Percentiles rank a stretch among this genome's conserved stretches.
phyloP scores from a whole-genome alignment of 2,329 filamentous ascomycete species.

The Fusarium incarnatum region DNA sequence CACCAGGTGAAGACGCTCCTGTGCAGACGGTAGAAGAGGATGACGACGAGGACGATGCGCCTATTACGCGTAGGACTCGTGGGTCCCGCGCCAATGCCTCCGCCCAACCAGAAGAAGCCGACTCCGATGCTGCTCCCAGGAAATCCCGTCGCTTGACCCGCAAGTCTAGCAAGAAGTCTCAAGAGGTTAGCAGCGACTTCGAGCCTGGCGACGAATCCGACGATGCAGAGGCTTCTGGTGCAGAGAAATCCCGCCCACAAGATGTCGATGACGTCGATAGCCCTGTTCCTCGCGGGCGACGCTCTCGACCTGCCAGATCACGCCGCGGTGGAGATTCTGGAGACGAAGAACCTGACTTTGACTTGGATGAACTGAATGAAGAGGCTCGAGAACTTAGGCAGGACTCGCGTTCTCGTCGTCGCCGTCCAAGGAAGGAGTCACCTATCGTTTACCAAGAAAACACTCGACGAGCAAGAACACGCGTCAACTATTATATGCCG shows the following conservation, averaged over 20 bases:
- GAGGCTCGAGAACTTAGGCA: constrained; percentile 72
- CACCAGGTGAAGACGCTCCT: constrained; percentile 49
- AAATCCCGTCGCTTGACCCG: constrained; percentile 61
- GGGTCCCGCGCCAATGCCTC: constrained; percentile 50
- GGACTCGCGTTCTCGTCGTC: constrained; percentile 64
- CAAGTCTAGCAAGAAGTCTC: constrained; percentile 59
- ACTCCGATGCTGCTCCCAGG: constrained; percentile 49
- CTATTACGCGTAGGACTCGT: constrained; percentile 60
- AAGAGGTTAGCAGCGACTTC: constrained; percentile 71
- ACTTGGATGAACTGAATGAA: constrained; percentile 73
- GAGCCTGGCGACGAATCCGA: constrained; percentile 70
- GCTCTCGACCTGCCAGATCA: constrained; percentile 59
- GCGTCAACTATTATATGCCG: constrained; percentile 88
- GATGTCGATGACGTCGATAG: constrained; percentile 61
- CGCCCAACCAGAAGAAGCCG: constrained; percentile 48
- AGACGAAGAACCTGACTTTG: constrained; percentile 69
- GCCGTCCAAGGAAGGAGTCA: constrained; percentile 63
- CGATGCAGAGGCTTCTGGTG: constrained; percentile 62
- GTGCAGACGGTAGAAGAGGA: constrained; percentile 50
- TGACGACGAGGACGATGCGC: constrained; percentile 63
- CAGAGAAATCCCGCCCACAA: constrained; percentile 52
- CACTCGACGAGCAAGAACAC: constrained; percentile 64
- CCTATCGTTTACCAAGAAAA: constrained; percentile 70
- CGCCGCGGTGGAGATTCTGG: constrained; percentile 63
- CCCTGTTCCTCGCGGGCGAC: constrained; percentile 63